phyloP scores from a whole-genome alignment of 2,329 filamentous ascomycete genomes.

The Proliferodiscus dingleyae region DNA sequence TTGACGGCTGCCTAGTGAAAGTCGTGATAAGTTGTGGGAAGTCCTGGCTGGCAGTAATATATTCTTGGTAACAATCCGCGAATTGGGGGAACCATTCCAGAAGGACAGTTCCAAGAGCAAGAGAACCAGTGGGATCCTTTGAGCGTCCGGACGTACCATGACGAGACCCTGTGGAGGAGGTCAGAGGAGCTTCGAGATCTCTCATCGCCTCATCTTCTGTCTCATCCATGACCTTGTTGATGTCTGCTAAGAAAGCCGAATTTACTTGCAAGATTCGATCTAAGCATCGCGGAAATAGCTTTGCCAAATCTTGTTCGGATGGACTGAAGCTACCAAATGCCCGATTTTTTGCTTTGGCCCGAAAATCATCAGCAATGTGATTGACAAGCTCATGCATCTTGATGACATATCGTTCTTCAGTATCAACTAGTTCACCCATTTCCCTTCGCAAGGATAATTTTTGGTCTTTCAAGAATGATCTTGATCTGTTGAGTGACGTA shows the following conservation, averaged over 20 bases:
- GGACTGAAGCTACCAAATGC: constrained; percentile 62
- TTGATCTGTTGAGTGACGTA: constrained; percentile 71
- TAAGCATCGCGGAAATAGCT: constrained; percentile 75
- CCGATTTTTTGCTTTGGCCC: constrained; percentile 59
- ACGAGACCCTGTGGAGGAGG: constrained; percentile 42
- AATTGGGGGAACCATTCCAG: constrained; percentile 93
- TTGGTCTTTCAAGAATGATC: constrained; percentile 73
- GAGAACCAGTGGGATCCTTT: constrained; percentile 72
- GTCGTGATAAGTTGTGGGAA: constrained; percentile 77
- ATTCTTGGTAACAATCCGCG: constrained; percentile 84
- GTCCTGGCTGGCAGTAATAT: constrained; percentile 83
- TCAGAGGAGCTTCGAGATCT: constrained; percentile 63
- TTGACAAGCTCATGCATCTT: constrained; percentile 83
- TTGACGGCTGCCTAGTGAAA: constrained; percentile 76
- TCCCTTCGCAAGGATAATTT: constrained; percentile 83
- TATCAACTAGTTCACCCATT: constrained; percentile 85
- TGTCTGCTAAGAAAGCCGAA: constrained; percentile 69
- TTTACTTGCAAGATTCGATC: constrained; percentile 80
- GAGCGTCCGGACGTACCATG: constrained; percentile 41
- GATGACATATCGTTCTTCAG: constrained; percentile 87
- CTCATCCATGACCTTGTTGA: constrained; percentile 73
- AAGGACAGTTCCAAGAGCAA: constrained; percentile 74
- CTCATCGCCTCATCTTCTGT: constrained; percentile 74
- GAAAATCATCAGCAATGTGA: constrained; percentile 75
- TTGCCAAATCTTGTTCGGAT: constrained; percentile 65